These are phyloP conservation scores for Aspergillus pseudoviridinutans DNA, from an alignment of 2,329 filamentous ascomycete genomes.

Conservation along the genomic window DNA sequence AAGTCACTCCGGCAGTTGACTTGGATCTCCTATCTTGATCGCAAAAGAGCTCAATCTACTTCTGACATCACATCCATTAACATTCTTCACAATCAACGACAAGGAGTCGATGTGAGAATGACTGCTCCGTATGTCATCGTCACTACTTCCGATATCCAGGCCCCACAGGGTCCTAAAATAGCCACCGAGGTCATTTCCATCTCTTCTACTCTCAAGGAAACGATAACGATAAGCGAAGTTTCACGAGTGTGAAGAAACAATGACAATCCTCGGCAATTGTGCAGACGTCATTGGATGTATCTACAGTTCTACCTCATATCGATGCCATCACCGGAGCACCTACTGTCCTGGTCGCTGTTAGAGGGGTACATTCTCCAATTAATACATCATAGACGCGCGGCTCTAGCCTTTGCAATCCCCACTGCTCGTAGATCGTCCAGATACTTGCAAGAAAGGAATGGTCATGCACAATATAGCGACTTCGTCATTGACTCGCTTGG, in stretches of 20 bases:
- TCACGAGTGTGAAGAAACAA: too few species aligned
- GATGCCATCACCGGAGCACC: too few species aligned
- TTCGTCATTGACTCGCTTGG: neutral
- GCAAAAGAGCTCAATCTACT: neutral
- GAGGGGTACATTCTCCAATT: too few species aligned
- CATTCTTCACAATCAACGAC: neutral
- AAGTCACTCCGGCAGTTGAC: neutral
- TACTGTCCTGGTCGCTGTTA: too few species aligned
- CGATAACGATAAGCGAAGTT: too few species aligned
- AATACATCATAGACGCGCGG: slow-evolving; percentile 13
- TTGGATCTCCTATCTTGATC: neutral
- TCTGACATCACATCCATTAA: neutral
- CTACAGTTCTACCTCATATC: too few species aligned
- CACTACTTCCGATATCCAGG: neutral
- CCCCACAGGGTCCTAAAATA: neutral
- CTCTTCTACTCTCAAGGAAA: too few species aligned
- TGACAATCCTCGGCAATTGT: too few species aligned
- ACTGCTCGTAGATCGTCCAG: slow-evolving; percentile 5
- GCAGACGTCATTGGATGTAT: neutral
- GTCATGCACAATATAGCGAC: neutral
- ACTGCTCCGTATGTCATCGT: neutral
- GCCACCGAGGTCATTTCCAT: neutral
- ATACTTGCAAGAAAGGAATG: slow-evolving; percentile 7
- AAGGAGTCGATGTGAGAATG: neutral
- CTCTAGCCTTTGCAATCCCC: slow-evolving; percentile 8